A percentile compares a stretch with the other conserved stretches of the same genome.
These are phyloP conservation scores for Emmonsiellopsis sp. DNA, from an alignment of 2,329 filamentous ascomycete species.

Conservation along the genomic window DNA sequence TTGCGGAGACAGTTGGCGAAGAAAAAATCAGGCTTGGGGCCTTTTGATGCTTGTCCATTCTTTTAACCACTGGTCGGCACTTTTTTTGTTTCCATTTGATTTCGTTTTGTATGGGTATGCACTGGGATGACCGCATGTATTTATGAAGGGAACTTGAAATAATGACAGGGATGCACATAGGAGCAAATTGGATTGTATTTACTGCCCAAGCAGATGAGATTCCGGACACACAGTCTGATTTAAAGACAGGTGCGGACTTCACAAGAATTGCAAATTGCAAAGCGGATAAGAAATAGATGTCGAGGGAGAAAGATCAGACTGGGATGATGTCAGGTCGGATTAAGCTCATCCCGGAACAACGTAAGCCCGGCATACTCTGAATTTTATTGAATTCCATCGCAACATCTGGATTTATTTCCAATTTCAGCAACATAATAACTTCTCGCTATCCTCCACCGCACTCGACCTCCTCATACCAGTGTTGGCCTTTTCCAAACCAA, in stretches of 20 bases:
- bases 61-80: neutral
- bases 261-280: neutral
- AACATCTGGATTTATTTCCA: neutral
- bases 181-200: neutral
- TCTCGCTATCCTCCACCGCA: neutral
- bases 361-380: neutral
- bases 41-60: neutral
- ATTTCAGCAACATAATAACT: neutral
- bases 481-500: neutral
- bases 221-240: no score
- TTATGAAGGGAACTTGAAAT: neutral
- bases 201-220: neutral
- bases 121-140: neutral
- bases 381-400: conserved; percentile 1
- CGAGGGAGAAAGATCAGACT: neutral
- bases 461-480: neutral
- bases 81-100: neutral
- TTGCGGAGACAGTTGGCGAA: neutral
- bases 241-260: neutral
- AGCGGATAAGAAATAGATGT: neutral
- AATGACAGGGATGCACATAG: neutral
- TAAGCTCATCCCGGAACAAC: neutral
- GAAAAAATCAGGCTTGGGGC: neutral
- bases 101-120: neutral
- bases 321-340: neutral